A percentile compares a stretch with the other conserved stretches of the same genome.
Conservation (phyloP, 2,329 filamentous ascomycete genomes). For the Trichoderma afroharzianum region DNA sequence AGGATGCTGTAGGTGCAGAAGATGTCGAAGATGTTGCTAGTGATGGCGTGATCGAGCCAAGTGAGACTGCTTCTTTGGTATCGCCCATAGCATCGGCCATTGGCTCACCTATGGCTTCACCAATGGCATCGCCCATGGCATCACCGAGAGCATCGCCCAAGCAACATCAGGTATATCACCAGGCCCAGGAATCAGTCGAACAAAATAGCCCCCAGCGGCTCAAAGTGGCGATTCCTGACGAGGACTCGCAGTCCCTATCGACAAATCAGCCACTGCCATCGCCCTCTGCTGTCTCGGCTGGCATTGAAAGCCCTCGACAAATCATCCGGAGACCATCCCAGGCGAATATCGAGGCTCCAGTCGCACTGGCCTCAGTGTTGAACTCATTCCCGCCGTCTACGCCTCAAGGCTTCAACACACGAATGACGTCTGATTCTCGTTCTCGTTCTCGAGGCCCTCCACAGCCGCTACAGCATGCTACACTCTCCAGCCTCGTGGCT, state of each 20-base stretch:
- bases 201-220: background rate
- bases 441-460: slow-evolving; percentile 22
- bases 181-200: background rate
- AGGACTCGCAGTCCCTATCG: background rate
- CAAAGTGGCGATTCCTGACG: background rate
- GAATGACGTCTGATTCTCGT: slow-evolving; percentile 24
- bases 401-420: slow-evolving; percentile 27
- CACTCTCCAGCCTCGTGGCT: slow-evolving; percentile 23
- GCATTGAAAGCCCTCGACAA: slow-evolving; percentile 10
- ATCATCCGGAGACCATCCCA: slow-evolving; percentile 4
- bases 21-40: background rate
- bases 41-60: background rate
- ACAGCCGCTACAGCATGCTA: slow-evolving; percentile 23
- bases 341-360: background rate
- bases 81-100: background rate
- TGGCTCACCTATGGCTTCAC: background rate
- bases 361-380: background rate
- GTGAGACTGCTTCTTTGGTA: background rate
- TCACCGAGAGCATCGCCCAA: background rate
- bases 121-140: background rate
- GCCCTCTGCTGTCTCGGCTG: background rate
- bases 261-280: background rate
- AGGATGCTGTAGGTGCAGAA: background rate
- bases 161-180: background rate
- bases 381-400: slow-evolving; percentile 23